Conservation (phyloP, 768 basidiomycete genomes). For the Tubosaeta brunneosetosa region DNA sequence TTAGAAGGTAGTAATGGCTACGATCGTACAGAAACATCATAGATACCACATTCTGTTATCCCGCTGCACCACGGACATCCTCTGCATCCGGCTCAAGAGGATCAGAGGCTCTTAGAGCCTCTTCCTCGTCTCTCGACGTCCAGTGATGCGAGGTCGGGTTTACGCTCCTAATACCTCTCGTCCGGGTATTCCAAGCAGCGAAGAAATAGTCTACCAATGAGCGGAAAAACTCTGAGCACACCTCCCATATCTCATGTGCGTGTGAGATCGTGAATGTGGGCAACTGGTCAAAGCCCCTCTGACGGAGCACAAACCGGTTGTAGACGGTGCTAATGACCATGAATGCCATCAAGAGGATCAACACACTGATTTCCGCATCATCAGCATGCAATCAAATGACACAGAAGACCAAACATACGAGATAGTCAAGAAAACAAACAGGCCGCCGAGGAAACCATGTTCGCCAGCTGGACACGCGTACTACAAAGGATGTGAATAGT, state of each 20-base stretch:
- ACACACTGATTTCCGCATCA: constrained; percentile 37
- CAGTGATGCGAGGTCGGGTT: constrained; percentile 29
- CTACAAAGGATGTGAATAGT: constrained; percentile 29
- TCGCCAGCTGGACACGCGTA: constrained; percentile 70
- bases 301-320: constrained; percentile 70
- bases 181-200: constrained; percentile 16
- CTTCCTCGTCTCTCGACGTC: constrained; percentile 31
- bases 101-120: constrained; percentile 21
- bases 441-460: constrained; percentile 44
- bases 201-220: constrained; percentile 9
- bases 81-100: constrained; percentile 18
- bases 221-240: constrained; percentile 18
- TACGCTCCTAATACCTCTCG: constrained; percentile 7
- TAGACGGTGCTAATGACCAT: constrained; percentile 67
- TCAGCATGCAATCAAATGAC: not conserved
- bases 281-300: constrained; percentile 68
- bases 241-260: constrained; percentile 17
- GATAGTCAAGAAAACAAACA: constrained; percentile 53
- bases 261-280: constrained; percentile 50
- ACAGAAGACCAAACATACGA: constrained; percentile 42
- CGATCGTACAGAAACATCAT: constrained; percentile 6
- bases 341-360: constrained; percentile 58
- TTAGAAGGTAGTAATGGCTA: constrained; percentile 23
- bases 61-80: not conserved
- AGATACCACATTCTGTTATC: not conserved